A percentile compares a stretch with the other conserved stretches of the same genome.
These are phyloP conservation scores for Cladophialophora psammophila DNA, from an alignment of 2,329 filamentous ascomycete species.

Conservation along the genomic window DNA sequence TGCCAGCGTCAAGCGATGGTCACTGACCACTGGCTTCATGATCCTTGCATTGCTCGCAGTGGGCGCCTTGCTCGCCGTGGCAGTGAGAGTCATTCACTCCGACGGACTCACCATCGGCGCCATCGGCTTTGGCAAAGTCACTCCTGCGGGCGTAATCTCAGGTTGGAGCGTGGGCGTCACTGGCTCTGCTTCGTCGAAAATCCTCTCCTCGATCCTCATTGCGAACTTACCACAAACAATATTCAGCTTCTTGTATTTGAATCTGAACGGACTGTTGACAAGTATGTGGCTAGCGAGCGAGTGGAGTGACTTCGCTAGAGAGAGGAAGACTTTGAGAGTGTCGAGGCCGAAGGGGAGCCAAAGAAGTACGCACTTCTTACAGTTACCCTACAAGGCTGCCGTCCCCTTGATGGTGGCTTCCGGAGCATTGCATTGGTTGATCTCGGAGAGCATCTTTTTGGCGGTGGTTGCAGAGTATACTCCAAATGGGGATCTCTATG, in stretches of 20 bases:
- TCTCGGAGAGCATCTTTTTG: constrained; percentile 55
- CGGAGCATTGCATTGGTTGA: constrained; percentile 52
- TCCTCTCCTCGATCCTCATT: constrained; percentile 38
- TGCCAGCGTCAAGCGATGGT: constrained; percentile 32
- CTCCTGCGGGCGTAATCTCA: constrained; percentile 30
- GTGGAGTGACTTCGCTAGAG: constrained; percentile 53
- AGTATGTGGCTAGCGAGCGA: constrained; percentile 58
- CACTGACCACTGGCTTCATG: constrained; percentile 23
- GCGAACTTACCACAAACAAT: constrained; percentile 49
- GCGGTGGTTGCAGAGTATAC: constrained; percentile 44
- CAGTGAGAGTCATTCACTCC: constrained; percentile 6
- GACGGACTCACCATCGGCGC: constrained; percentile 19
- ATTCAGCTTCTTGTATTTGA: constrained; percentile 48
- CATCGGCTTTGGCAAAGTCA: constrained; percentile 39
- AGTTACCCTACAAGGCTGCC: constrained; percentile 49
- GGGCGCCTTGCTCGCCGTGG: constrained; percentile 14
- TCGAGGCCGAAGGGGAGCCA: constrained; percentile 48
- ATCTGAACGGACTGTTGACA: constrained; percentile 51
- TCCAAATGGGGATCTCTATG: constrained; percentile 16
- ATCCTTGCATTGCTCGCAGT: constrained; percentile 22
- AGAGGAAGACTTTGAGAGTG: constrained; percentile 50
- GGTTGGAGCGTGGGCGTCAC: constrained; percentile 27
- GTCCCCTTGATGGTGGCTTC: constrained; percentile 47
- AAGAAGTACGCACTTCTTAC: constrained; percentile 51
- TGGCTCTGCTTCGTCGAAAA: constrained; percentile 3